A percentile compares a stretch with the other conserved stretches of the same genome.
Evolutionary conservation across 352 stramenopile genomes (phyloP).

Genomic region (Pythium dissotocum): DNA sequence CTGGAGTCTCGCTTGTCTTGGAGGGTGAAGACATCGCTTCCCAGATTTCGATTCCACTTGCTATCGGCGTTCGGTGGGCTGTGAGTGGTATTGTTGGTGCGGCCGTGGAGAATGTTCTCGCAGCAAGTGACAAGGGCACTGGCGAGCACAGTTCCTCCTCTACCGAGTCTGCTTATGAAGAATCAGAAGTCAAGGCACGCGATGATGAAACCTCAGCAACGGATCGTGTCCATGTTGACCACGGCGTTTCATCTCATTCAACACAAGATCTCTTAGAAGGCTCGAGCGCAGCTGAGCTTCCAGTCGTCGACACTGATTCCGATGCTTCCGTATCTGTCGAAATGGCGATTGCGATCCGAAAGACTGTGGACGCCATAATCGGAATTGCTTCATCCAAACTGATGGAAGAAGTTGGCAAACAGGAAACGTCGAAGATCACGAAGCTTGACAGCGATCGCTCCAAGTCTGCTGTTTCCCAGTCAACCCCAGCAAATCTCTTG

Average conservation of each 20-base stretch:
- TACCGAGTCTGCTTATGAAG: background rate
- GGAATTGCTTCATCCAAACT: slow-evolving; percentile 28
- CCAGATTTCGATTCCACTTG: slow-evolving; percentile 34
- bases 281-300: background rate
- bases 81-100: slow-evolving; percentile 43
- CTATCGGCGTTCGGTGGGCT: slow-evolving; percentile 40
- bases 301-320: slow-evolving; percentile 6
- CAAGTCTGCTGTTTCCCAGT: background rate
- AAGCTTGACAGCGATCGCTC: background rate
- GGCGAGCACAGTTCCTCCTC: background rate
- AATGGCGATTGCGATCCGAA: slow-evolving; percentile 51
- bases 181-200: background rate
- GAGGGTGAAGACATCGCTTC: background rate
- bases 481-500: background rate
- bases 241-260: background rate
- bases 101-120: slow-evolving; percentile 35
- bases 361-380: slow-evolving; percentile 43
- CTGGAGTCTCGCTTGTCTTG: background rate
- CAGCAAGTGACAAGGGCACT: background rate
- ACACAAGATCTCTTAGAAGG: background rate
- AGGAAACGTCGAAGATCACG: background rate
- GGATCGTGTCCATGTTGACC: background rate
- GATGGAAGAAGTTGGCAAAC: background rate
- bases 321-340: slow-evolving; percentile 23
- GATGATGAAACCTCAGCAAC: background rate